A percentile compares a stretch with the other conserved stretches of the same genome.
phyloP scores from a whole-genome alignment of 257 asterid species.

The Lycium barbarum region DNA sequence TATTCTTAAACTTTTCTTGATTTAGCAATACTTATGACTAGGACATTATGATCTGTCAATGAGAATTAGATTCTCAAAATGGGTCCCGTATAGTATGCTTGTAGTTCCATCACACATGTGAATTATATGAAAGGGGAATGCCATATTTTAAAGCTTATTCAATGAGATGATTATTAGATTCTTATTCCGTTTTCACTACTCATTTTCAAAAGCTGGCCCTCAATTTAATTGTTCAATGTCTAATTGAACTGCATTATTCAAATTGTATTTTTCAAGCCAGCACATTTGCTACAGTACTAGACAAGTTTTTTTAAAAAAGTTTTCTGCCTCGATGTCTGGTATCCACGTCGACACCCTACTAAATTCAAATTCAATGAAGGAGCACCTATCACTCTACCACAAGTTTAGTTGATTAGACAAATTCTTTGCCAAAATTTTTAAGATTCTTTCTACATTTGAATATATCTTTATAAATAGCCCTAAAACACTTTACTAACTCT shows the following conservation, averaged over 20 bases:
- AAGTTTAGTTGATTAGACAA: neutral
- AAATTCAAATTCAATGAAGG: neutral
- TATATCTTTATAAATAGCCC: neutral
- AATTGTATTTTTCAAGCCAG: neutral
- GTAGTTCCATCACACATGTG: neutral
- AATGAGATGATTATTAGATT: no score
- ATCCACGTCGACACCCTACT: no score
- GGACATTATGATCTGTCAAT: neutral
- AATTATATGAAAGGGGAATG: neutral
- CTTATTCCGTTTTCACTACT: neutral
- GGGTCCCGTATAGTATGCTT: neutral
- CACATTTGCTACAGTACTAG: neutral
- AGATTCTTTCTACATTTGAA: neutral
- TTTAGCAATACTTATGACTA: neutral
- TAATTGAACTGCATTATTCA: neutral
- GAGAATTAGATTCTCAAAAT: slow-evolving; percentile 7
- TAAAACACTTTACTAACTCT: neutral
- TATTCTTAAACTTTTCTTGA: neutral
- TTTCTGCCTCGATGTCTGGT: no score
- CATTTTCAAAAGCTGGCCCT: neutral
- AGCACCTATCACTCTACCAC: neutral
- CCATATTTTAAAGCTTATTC: neutral
- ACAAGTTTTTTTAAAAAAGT: neutral
- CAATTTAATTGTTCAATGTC: neutral
- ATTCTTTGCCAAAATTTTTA: neutral